Percentiles rank a stretch among this genome's conserved stretches.
Conservation (phyloP, 2,329 filamentous ascomycete species). For the Arthrobotrys musiformis region DNA sequence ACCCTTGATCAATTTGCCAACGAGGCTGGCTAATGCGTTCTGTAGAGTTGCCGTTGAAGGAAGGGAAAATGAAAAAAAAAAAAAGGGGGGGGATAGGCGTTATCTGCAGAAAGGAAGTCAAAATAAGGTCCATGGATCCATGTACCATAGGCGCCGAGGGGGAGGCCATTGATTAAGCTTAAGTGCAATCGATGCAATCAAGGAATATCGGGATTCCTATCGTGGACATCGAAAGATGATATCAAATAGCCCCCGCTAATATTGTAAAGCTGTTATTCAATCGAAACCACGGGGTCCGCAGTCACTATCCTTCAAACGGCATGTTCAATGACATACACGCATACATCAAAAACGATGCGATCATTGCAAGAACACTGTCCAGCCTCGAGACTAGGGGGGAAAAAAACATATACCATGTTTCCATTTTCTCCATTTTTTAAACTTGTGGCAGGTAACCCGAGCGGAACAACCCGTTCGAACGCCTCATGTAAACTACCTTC, state of each 20-base stretch:
- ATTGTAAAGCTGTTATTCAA: conserved; percentile 20
- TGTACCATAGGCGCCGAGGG: conserved; percentile 1
- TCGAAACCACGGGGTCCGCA: conserved; percentile 27
- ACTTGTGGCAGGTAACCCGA: conserved; percentile 32
- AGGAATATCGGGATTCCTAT: too few relatives aligned
- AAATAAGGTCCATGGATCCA: not conserved
- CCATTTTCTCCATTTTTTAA: conserved; percentile 9
- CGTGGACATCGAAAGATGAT: too few relatives aligned
- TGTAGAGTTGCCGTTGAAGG: not conserved
- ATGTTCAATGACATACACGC: conserved; percentile 1
- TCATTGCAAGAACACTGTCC: too few relatives aligned
- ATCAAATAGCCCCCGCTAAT: not conserved
- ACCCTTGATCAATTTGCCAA: not conserved
- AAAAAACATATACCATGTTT: conserved; percentile 37
- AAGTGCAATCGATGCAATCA: too few relatives aligned
- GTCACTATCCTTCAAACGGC: conserved; percentile 28
- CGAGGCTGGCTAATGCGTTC: not conserved
- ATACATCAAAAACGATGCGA: too few relatives aligned
- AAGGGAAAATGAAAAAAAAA: too few relatives aligned
- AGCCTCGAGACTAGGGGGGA: too few relatives aligned
- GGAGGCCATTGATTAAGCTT: not conserved
- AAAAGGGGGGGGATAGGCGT: not conserved
- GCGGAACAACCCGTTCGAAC: conserved; percentile 23
- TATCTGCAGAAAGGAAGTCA: not conserved
- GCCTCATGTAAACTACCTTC: conserved; percentile 26